Percentiles rank a stretch among this genome's conserved stretches.
Conservation (phyloP, 129 eudicot genomes). For the Pseudognaphalium luteoalbum region DNA sequence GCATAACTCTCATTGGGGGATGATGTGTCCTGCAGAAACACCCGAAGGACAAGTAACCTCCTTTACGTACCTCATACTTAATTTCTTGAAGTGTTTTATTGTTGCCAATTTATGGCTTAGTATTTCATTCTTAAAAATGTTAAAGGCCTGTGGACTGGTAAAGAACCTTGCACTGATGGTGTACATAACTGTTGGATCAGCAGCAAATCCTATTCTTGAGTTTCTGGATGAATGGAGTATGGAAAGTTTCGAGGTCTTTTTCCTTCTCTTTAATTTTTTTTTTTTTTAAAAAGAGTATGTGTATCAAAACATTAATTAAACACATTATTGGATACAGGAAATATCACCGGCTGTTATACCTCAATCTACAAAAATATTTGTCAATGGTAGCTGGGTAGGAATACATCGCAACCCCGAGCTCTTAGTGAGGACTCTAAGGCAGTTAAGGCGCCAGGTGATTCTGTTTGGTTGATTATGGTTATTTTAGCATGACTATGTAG, state of each 20-base stretch:
- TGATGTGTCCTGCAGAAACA: conserved; percentile 86
- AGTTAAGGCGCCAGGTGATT: conserved; percentile 54
- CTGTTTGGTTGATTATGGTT: not conserved
- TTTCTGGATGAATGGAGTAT: conserved; percentile 69
- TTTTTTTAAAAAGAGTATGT: not conserved
- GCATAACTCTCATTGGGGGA: conserved; percentile 80
- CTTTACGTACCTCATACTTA: not conserved
- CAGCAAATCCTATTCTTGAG: conserved; percentile 60
- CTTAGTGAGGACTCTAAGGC: conserved; percentile 58
- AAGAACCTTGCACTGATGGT: conserved; percentile 83
- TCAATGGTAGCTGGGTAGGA: conserved; percentile 78
- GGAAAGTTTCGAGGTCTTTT: conserved; percentile 55
- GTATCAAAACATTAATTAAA: too few relatives aligned
- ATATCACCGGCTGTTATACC: conserved; percentile 60
- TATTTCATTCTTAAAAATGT: too few relatives aligned
- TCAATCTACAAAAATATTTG: conserved; percentile 52
- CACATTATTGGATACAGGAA: conserved; percentile 29
- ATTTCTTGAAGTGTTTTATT: not conserved
- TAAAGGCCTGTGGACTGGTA: conserved; percentile 70
- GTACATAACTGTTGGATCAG: conserved; percentile 70
- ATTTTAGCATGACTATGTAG: not conserved
- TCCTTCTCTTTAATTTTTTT: not conserved
- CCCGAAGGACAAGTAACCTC: conserved; percentile 71
- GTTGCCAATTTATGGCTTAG: not conserved
- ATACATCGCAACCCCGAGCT: conserved; percentile 69